Evolutionary conservation across 352 stramenopile genomes (phyloP), one percentile per base, ranked within the genome.

Genomic region (Pythium guiyangense): DNA sequence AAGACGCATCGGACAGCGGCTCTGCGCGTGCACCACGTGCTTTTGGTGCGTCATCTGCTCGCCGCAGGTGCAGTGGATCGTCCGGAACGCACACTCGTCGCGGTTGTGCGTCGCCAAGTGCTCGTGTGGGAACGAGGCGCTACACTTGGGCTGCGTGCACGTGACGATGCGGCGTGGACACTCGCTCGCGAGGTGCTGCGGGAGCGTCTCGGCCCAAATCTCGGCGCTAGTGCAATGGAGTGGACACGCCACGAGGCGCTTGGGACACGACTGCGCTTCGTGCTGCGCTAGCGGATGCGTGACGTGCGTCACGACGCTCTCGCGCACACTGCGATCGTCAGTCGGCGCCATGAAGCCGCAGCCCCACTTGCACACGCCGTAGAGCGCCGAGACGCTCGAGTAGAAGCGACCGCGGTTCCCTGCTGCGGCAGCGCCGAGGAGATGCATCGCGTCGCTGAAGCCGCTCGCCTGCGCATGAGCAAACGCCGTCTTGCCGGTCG

Each of bases 301-400:
- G 31, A 70, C 56, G 25, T 70, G 58, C 1, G 79, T 12, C 18
- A 82, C 47, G 5, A 53, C 49, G 42, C 65, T 53, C 17, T 67
- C 20, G n/a, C 42, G 55, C 3, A 77, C 68, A 0, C 55, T 27
- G 47, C 83, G 65, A 15, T 49, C 70, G 2, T 76, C 59, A 3
- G 60, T 56, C 5, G 50, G 44, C 14, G 66, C 52, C 69, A 90
- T 73, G 53, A 86, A 77, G 6, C 79, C 75, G 22, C 79, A 90
- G 18, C 77, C 79, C 75, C 76, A 87, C 35, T 83, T 83, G 45
- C 79, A 90, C 0, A 86, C 68, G 0, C 74, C 70, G 29, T 74
- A 82, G 17, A 84, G 43, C 6, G 67, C 75, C 14, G 70, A 84
- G 20, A 60, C 47, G 14, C 60, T 69, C 25, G 59, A 61, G 34